Conservation (phyloP, 176 grass and related monocot species). For the Oryza meridionalis region DNA sequence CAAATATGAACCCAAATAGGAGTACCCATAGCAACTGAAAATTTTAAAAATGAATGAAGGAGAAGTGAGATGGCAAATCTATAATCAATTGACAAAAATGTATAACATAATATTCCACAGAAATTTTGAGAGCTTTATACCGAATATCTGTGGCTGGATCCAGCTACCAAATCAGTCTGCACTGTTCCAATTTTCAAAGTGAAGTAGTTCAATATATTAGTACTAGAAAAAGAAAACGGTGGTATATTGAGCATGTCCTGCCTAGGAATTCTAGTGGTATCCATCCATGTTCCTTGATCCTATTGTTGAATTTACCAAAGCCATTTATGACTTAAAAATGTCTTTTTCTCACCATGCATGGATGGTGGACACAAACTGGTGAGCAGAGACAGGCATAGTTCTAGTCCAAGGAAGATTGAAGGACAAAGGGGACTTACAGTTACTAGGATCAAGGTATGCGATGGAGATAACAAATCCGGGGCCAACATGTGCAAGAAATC, state of each 20-base stretch:
- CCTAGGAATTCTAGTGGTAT: not conserved
- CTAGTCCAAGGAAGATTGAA: not conserved
- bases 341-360: not conserved
- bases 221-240: not conserved
- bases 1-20: conserved; percentile 72
- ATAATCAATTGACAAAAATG: not conserved
- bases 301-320: not conserved
- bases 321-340: not conserved
- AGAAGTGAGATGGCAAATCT: not conserved
- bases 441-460: conserved; percentile 89
- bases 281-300: not conserved
- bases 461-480: conserved; percentile 83
- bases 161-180: conserved; percentile 77
- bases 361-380: not conserved
- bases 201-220: not conserved
- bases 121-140: conserved; percentile 32
- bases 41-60: not conserved
- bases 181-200: conserved; percentile 51
- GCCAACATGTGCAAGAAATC: conserved; percentile 71
- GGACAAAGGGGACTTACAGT: conserved; percentile 51
- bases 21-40: conserved; percentile 80
- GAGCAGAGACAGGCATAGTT: not conserved
- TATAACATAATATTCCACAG: not conserved
- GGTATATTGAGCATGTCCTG: not conserved
- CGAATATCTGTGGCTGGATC: conserved; percentile 79